Conservation (phyloP, 1,284 basidiomycete species). For the Marasmius fiardii region DNA sequence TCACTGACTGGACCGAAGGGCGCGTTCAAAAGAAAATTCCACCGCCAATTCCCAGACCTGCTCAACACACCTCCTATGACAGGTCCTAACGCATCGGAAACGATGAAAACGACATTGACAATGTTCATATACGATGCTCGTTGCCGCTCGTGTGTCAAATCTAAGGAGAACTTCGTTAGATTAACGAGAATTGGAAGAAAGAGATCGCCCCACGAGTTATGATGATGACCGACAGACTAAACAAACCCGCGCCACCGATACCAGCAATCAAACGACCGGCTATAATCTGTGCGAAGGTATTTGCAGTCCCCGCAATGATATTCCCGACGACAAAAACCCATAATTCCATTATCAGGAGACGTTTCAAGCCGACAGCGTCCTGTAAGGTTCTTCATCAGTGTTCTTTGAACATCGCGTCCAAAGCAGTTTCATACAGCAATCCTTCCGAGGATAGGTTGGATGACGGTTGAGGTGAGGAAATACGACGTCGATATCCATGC, state of each 20-base stretch:
- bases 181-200: too few species aligned
- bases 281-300: constrained; percentile 34
- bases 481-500: constrained; percentile 33
- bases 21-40: constrained; percentile 30
- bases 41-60: constrained; percentile 31
- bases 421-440: constrained; percentile 21
- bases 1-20: constrained; percentile 29
- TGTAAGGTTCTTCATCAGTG: constrained; percentile 14
- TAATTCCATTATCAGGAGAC: constrained; percentile 24
- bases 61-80: constrained; percentile 26
- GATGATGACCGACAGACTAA: constrained; percentile 36
- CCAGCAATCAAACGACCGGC: constrained; percentile 36
- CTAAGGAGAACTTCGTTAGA: constrained; percentile 14
- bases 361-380: constrained; percentile 28
- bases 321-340: constrained; percentile 40
- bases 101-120: constrained; percentile 29
- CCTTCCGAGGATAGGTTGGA: constrained; percentile 29
- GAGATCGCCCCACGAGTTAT: constrained; percentile 32
- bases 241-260: constrained; percentile 37
- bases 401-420: too few species aligned
- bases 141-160: constrained; percentile 29
- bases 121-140: constrained; percentile 30
- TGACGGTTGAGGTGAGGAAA: constrained; percentile 28
- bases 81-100: constrained; percentile 29
- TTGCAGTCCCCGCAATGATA: constrained; percentile 36